Percentiles rank a stretch among this genome's conserved stretches.
Evolutionary conservation across 1,284 basidiomycete species (phyloP).

Genomic region (Puccinia triticina): DNA sequence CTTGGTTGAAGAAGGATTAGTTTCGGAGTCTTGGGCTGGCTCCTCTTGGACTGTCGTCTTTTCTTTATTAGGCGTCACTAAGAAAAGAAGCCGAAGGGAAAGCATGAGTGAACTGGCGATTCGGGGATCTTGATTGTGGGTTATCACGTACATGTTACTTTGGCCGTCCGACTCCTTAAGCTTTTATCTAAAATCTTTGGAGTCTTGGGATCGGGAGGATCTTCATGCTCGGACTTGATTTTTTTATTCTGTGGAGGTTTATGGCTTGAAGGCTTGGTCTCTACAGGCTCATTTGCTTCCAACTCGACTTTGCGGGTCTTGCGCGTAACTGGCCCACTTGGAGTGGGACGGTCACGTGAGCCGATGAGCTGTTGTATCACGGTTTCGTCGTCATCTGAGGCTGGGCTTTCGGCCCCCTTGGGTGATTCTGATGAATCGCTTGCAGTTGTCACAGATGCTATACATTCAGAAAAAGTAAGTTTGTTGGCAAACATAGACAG

Average conservation of each 20-base stretch:
- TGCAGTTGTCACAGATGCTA: slow-evolving; percentile 1
- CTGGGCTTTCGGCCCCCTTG: not conserved
- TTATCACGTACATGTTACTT: not conserved
- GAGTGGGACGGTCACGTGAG: not conserved
- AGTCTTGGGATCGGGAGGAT: not conserved
- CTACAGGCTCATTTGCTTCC: not conserved
- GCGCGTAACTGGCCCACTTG: not conserved
- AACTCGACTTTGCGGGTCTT: slow-evolving; percentile 8
- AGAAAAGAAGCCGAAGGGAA: not conserved
- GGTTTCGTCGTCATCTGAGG: slow-evolving; percentile 33
- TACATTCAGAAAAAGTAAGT: not conserved
- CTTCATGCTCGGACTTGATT: not conserved
- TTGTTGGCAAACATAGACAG: not conserved
- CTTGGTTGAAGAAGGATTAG: not conserved
- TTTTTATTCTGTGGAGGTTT: slow-evolving; percentile 2
- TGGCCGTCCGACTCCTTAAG: slow-evolving; percentile 7
- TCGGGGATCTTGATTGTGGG: not conserved
- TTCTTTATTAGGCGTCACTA: not conserved
- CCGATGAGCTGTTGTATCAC: slow-evolving; percentile 18
- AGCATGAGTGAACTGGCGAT: not conserved
- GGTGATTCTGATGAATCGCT: not conserved
- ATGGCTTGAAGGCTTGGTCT: not conserved
- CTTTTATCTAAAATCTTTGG: slow-evolving; percentile 11
- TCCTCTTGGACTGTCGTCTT: not conserved
- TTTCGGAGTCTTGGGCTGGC: not conserved